Conservation (phyloP, 192 early-diverging fungal genomes). For the Umbelopsis isabellina region DNA sequence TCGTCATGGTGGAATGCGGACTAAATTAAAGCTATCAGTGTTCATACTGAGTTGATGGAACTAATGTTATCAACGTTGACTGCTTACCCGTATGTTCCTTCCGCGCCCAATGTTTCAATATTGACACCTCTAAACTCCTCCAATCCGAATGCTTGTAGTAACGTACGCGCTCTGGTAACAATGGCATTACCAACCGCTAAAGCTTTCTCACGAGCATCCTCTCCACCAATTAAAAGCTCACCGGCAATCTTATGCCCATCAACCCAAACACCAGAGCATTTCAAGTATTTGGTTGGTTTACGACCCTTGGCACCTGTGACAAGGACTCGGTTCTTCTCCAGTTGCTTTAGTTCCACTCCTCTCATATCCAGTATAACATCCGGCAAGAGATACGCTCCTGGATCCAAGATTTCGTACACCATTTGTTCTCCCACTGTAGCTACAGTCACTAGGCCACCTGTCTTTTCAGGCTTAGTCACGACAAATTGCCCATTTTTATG, state of each 20-base stretch:
- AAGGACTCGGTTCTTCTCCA: conserved; percentile 57
- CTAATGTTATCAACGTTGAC: background rate
- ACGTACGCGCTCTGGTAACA: conserved; percentile 43
- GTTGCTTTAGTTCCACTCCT: conserved; percentile 55
- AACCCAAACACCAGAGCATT: conserved; percentile 64
- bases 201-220: conserved; percentile 62
- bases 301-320: conserved; percentile 64
- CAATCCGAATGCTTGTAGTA: conserved; percentile 49
- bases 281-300: conserved; percentile 59
- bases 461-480: conserved; percentile 64
- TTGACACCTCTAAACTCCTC: conserved; percentile 56
- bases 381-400: conserved; percentile 64
- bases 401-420: conserved; percentile 68
- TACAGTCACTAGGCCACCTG: conserved; percentile 61
- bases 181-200: conserved; percentile 61
- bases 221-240: conserved; percentile 62
- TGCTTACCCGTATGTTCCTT: conserved; percentile 62
- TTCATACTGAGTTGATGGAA: background rate
- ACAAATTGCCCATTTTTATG: conserved; percentile 53
- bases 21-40: conserved; percentile 18
- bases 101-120: conserved; percentile 62
- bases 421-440: conserved; percentile 67
- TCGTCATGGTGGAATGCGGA: conserved; percentile 33
- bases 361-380: conserved; percentile 68
- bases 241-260: conserved; percentile 64